Conservation (phyloP, 2,329 filamentous ascomycete genomes). For the Cordyceps fumosorosea region DNA sequence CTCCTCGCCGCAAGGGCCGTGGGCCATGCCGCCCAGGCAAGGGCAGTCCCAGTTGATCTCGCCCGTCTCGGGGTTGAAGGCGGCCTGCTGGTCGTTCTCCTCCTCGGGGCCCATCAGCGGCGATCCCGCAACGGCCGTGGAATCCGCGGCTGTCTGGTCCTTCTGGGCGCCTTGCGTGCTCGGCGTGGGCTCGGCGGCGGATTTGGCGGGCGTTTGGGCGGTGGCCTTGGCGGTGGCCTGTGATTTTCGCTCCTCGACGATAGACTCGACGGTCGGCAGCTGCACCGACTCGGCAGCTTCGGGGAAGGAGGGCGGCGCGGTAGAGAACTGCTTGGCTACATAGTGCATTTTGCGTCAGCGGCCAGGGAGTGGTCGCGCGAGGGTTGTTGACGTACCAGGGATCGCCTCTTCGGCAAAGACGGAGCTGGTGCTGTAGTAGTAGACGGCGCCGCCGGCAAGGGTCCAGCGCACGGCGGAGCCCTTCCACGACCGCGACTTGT, state of each 20-base stretch:
- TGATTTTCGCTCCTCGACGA: slow-evolving; percentile 52
- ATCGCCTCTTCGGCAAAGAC: slow-evolving; percentile 78
- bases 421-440: slow-evolving; percentile 89
- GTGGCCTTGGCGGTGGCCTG: slow-evolving; percentile 18
- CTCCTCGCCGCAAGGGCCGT: slow-evolving; percentile 90
- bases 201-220: slow-evolving; percentile 13
- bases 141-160: slow-evolving; percentile 17
- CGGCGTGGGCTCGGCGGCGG: slow-evolving; percentile 22
- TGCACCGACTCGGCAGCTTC: slow-evolving; percentile 36
- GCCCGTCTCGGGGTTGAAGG: slow-evolving; percentile 96
- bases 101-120: slow-evolving; percentile 56
- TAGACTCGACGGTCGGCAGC: slow-evolving; percentile 58
- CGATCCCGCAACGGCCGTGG: slow-evolving; percentile 26
- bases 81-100: slow-evolving; percentile 79
- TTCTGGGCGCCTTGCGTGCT: slow-evolving; percentile 18
- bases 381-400: slow-evolving; percentile 41
- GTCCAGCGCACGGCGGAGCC: slow-evolving; percentile 66
- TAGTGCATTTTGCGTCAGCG: neutral
- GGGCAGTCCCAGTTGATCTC: slow-evolving; percentile 99
- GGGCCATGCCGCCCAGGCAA: slow-evolving; percentile 92
- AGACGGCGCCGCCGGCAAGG: slow-evolving; percentile 68
- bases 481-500: slow-evolving; percentile 77
- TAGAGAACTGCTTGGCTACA: slow-evolving; percentile 22
- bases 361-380: neutral
- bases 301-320: slow-evolving; percentile 45